Evolutionary conservation across 2,329 filamentous ascomycete genomes (phyloP).

Genomic region (Lachnum nothofagi): DNA sequence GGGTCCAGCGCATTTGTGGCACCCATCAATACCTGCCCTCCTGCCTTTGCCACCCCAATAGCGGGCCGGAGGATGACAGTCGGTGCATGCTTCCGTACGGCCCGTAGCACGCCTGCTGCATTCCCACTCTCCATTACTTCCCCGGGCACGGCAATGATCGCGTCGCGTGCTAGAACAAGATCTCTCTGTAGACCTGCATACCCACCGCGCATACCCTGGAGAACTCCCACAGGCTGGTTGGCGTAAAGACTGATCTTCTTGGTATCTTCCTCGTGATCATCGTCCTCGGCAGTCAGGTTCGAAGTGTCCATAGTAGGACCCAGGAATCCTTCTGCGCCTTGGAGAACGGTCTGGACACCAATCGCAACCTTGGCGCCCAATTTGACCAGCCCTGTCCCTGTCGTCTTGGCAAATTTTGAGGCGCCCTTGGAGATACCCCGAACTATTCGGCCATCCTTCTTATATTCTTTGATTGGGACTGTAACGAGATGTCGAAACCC

Average conservation of each 20-base stretch:
- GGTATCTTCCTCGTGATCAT: constrained; percentile 61
- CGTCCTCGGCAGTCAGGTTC: constrained; percentile 45
- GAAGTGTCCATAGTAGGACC: constrained; percentile 36
- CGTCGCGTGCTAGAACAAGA: constrained; percentile 78
- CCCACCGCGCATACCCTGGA: constrained; percentile 78
- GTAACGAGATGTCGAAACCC: constrained; percentile 83
- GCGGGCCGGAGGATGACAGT: constrained; percentile 88
- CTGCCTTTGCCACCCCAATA: constrained; percentile 81
- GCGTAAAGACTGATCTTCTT: constrained; percentile 88
- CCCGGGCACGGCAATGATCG: constrained; percentile 88
- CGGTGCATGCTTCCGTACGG: constrained; percentile 76
- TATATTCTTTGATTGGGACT: constrained; percentile 86
- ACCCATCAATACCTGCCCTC: constrained; percentile 84
- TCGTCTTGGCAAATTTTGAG: constrained; percentile 83
- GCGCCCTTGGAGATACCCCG: constrained; percentile 90
- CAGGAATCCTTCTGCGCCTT: constrained; percentile 80
- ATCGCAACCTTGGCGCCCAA: constrained; percentile 91
- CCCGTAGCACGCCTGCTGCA: constrained; percentile 73
- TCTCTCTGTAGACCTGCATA: constrained; percentile 80
- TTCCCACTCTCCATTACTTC: constrained; percentile 84
- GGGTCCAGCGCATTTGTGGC: constrained; percentile 89
- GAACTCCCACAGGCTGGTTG: constrained; percentile 83
- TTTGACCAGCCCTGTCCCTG: constrained; percentile 88
- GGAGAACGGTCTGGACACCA: constrained; percentile 87
- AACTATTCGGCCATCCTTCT: constrained; percentile 86